These are phyloP conservation scores for Helianthus tuberosus DNA, from an alignment of 129 eudicot genomes.

Conservation along the genomic window DNA sequence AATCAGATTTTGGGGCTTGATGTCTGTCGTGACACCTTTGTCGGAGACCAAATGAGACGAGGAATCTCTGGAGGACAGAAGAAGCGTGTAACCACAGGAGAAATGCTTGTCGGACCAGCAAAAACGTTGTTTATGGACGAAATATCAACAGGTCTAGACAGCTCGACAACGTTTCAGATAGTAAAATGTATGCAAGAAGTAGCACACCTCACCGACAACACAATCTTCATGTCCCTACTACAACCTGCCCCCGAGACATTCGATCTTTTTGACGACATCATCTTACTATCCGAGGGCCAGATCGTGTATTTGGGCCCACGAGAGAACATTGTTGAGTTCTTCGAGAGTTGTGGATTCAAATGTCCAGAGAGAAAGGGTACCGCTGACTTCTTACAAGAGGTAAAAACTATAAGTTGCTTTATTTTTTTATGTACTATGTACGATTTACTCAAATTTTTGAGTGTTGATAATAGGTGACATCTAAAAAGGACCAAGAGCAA, in stretches of 20 bases:
- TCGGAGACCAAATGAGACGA: slow-evolving; percentile 80
- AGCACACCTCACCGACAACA: slow-evolving; percentile 68
- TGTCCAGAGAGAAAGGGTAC: slow-evolving; percentile 91
- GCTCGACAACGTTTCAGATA: slow-evolving; percentile 94
- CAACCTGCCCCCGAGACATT: slow-evolving; percentile 99
- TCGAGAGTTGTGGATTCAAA: slow-evolving; percentile 80
- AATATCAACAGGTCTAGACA: slow-evolving; percentile 95
- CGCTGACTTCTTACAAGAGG: slow-evolving; percentile 99
- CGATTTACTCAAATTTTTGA: slow-evolving; percentile 5
- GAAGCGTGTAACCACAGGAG: slow-evolving; percentile 95
- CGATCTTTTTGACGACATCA: slow-evolving; percentile 83
- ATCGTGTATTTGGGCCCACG: slow-evolving; percentile 93
- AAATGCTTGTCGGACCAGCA: slow-evolving; percentile 96
- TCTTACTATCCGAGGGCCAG: slow-evolving; percentile 85
- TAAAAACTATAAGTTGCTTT: slow-evolving; percentile 22
- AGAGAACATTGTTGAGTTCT: slow-evolving; percentile 77
- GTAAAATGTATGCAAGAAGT: slow-evolving; percentile 94
- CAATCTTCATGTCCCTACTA: slow-evolving; percentile 82
- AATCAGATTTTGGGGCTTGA: slow-evolving; percentile 83
- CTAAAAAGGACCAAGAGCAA: slow-evolving; percentile 91
- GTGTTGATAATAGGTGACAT: slow-evolving; percentile 62
- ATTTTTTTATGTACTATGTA: not conserved
- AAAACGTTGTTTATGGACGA: slow-evolving; percentile 93
- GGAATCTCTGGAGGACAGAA: slow-evolving; percentile 95
- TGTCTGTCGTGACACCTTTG: slow-evolving; percentile 80